These are phyloP conservation scores for Catharanthus roseus DNA, from an alignment of 257 asterid species.

Conservation along the genomic window DNA sequence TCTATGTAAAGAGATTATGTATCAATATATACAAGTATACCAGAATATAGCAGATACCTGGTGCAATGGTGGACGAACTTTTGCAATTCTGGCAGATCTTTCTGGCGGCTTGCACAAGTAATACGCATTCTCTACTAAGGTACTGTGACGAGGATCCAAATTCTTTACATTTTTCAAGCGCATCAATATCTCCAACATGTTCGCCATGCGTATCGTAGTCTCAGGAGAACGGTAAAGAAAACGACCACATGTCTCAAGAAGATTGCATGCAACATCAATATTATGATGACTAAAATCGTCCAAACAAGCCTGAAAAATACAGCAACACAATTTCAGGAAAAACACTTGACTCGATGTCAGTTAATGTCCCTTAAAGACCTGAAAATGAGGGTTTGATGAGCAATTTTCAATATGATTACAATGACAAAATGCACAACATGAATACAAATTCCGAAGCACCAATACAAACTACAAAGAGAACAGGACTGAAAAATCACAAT, in stretches of 20 bases:
- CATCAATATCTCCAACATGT: conserved; percentile 97
- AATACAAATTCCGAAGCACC: neutral
- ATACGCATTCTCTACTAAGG: conserved; percentile 95
- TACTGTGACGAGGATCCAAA: conserved; percentile 98
- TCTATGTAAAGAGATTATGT: conserved; percentile 12
- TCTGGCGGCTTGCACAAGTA: conserved; percentile 98
- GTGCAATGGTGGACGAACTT: conserved; percentile 94
- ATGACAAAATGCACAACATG: neutral
- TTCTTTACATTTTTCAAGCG: conserved; percentile 96
- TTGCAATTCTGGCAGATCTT: conserved; percentile 94
- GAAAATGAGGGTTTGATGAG: neutral
- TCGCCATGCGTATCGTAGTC: conserved; percentile 86
- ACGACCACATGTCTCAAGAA: conserved; percentile 98
- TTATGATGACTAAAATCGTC: conserved; percentile 98
- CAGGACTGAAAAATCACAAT: neutral
- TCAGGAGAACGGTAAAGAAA: conserved; percentile 96
- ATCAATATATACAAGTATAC: conserved; percentile 17
- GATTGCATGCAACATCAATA: conserved; percentile 97
- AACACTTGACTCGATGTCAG: conserved; percentile 9
- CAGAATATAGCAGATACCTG: conserved; percentile 47
- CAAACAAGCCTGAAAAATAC: conserved; percentile 70
- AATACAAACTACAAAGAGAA: neutral
- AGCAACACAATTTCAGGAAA: conserved; percentile 15
- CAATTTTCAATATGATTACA: neutral
- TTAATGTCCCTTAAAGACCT: conserved; percentile 10